Base-by-base conservation (phyloP, 2,329 filamentous ascomycete genomes). In the Colletotrichum truncatum region DNA sequence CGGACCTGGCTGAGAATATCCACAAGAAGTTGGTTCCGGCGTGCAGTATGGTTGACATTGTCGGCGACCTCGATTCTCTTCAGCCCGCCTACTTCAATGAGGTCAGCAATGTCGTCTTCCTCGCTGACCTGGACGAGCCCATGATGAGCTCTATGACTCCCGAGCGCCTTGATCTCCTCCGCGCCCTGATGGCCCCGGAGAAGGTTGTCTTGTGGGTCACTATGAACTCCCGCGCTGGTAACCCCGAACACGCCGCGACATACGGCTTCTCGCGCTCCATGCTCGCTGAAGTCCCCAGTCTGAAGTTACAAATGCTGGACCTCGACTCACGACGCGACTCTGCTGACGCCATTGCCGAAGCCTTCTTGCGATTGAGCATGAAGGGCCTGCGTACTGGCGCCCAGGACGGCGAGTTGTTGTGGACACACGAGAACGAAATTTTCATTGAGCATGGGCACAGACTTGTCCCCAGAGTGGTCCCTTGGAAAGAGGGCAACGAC, bases 401-500 rank as follows among this genome's bases (percentile, higher is more conserved):
- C 5, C 14, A 41, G 51, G 14, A 68, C 3, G 26, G 66, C 39
- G 45, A 65, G 54, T 2, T 67, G 18, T 26, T 67, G 4, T 65
- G 61, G 60, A 66, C 48, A 8, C 60, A 66, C 18, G 64, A 67
- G 61, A 49, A 66, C 14, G 64, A 67, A 70, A 71, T 82, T 3
- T 74, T 81, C 39, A 69, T 81, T 2, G 71, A 79, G 36, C 58
- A 71, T 2, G 76, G 76, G 1, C 67, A 46, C 4, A 74, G 75
- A 0, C 65, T 79, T 0, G 71, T 83, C 3, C 77, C 80, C 0
- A 78, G 81, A 0, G 70, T 82, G 3, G 16, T 81, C 2, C 78
- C 81, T 0, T 79, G 77, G 70, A 73, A 75, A 39, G 60, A 72
- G 1, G 76, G 71, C 6, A 83, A 81, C 57, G 72, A 79, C 38